Evolutionary conservation across 2,329 filamentous ascomycete genomes (phyloP).

Genomic region (Zarea fungicola): DNA sequence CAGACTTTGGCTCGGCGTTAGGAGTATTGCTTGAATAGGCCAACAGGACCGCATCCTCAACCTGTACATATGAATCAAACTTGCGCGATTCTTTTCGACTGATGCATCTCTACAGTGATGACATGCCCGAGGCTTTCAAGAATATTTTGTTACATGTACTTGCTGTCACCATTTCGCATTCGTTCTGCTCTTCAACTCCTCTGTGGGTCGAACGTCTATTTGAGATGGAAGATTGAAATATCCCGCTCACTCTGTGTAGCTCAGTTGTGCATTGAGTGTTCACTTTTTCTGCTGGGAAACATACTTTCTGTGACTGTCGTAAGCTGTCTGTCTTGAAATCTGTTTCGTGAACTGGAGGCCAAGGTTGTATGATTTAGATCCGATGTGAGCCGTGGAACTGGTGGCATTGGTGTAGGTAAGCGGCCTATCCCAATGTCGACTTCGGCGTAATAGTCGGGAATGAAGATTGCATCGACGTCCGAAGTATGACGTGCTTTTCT

Average conservation of each 20-base stretch:
- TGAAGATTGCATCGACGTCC: no score
- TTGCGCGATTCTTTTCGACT: background rate
- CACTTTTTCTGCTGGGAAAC: constrained; percentile 45
- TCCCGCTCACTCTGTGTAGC: constrained; percentile 49
- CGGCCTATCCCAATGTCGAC: no score
- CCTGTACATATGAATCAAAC: background rate
- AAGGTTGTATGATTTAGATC: no score
- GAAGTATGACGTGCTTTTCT: no score
- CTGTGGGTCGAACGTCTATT: constrained; percentile 51
- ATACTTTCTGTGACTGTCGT: constrained; percentile 18
- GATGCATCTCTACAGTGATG: background rate
- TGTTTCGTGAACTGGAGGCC: no score
- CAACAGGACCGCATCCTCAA: constrained; percentile 1
- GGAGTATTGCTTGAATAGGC: background rate
- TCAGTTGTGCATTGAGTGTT: constrained; percentile 39
- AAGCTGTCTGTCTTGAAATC: no score
- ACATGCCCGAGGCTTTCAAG: background rate
- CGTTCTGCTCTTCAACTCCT: constrained; percentile 42
- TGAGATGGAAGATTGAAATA: constrained; percentile 46
- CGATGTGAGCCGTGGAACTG: no score
- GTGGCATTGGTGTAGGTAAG: no score
- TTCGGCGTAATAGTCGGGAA: no score
- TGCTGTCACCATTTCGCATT: constrained; percentile 43
- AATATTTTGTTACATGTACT: background rate
- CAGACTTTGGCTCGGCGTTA: background rate